These are phyloP conservation scores for Epichloe elymi DNA, from an alignment of 2,329 filamentous ascomycete genomes.

Conservation along the genomic window DNA sequence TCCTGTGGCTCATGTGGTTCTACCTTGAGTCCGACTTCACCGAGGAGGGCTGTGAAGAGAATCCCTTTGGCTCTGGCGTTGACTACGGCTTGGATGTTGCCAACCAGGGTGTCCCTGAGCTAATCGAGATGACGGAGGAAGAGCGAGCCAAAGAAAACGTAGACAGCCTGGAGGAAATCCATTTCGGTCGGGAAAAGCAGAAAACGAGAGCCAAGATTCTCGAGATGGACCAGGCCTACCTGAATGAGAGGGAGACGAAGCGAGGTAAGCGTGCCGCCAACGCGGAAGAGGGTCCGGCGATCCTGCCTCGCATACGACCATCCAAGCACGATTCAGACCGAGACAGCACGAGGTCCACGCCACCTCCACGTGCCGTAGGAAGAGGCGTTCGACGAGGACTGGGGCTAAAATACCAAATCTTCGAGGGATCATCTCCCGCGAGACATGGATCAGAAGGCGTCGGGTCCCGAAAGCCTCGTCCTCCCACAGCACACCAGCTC, in stretches of 20 bases:
- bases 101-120: conserved; percentile 55
- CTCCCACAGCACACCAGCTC: conserved; percentile 69
- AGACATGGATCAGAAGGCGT: conserved; percentile 41
- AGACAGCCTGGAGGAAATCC: conserved; percentile 55
- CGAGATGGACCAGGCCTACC: conserved; percentile 58
- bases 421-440: conserved; percentile 48
- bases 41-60: conserved; percentile 72
- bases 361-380: conserved; percentile 23
- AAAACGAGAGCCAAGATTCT: conserved; percentile 63
- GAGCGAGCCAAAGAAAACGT: conserved; percentile 59
- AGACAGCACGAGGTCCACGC: conserved; percentile 31
- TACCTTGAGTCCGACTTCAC: conserved; percentile 95
- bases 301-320: conserved; percentile 49
- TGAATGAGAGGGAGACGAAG: conserved; percentile 48
- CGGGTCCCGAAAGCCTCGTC: conserved; percentile 52
- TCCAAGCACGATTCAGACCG: conserved; percentile 44
- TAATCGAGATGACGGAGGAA: conserved; percentile 52
- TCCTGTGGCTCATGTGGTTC: conserved; percentile 98
- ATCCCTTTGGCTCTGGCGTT: conserved; percentile 71
- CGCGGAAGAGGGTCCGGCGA: conserved; percentile 41
- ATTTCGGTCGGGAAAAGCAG: conserved; percentile 61
- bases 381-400: conserved; percentile 13
- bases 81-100: conserved; percentile 52
- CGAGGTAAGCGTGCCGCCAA: conserved; percentile 31
- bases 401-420: conserved; percentile 44